phyloP scores from a whole-genome alignment of 768 basidiomycete genomes.

The Gymnopilus junonius region DNA sequence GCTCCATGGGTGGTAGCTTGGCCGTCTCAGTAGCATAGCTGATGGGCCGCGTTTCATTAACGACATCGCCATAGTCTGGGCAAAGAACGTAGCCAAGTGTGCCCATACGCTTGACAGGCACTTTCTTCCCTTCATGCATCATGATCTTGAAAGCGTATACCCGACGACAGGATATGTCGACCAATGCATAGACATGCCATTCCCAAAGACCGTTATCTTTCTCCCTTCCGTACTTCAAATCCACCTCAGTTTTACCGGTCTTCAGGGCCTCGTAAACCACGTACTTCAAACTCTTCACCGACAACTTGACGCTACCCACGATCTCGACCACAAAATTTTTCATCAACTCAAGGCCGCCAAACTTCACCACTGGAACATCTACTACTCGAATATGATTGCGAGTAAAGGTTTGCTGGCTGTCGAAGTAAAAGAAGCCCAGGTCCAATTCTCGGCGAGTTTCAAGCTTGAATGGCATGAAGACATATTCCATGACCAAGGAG shows the following conservation, averaged over 20 bases:
- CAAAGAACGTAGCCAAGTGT: conserved; percentile 41
- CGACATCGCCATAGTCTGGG: conserved; percentile 36
- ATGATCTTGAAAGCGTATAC: conserved; percentile 47
- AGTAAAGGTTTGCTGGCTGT: conserved; percentile 31
- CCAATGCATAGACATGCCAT: conserved; percentile 42
- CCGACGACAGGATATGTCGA: conserved; percentile 42
- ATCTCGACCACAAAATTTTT: conserved; percentile 26
- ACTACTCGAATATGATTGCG: conserved; percentile 32
- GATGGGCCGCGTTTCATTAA: conserved; percentile 33
- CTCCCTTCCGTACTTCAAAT: conserved; percentile 34
- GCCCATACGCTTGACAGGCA: conserved; percentile 30
- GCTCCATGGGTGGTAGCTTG: conserved; percentile 32
- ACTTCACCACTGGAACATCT: too few relatives aligned
- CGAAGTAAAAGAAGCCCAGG: conserved; percentile 39
- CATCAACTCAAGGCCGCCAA: too few relatives aligned
- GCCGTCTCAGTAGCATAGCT: conserved; percentile 39
- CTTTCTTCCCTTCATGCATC: conserved; percentile 32
- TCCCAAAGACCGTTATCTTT: conserved; percentile 35
- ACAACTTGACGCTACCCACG: conserved; percentile 25
- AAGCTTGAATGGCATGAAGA: conserved; percentile 34
- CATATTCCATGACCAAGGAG: conserved; percentile 43
- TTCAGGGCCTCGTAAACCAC: conserved; percentile 41
- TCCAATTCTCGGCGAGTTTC: conserved; percentile 30
- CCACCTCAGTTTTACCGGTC: conserved; percentile 41
- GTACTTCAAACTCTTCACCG: conserved; percentile 32